Base-by-base conservation (phyloP, 805 yeast genomes). In the Tetrapisispora taiwanensis region DNA sequence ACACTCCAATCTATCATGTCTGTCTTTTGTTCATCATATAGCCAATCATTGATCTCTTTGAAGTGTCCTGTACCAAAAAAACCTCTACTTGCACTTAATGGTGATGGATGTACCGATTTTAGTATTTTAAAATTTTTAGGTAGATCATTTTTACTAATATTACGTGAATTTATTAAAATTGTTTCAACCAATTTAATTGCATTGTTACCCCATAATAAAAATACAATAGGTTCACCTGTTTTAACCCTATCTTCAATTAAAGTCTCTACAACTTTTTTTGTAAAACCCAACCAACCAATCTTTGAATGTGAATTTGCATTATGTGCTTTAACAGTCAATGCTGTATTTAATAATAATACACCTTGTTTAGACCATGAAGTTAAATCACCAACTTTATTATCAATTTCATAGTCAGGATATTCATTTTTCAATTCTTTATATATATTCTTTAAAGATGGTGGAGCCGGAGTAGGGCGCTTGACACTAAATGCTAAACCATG, bases 401-500 rank as follows among this genome's bases (percentile, higher is more conserved):
- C 72, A 7, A 74, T 64, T 39, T 63, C 67, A 56, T 85, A 89
- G 12, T 78, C 78, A 0, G 94, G 84, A 53, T 80, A 90, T 51
- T 82, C 84, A 49, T 80, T 78, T 42, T 70, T 65, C 13, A 92
- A 64, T 17, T 86, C 80, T 56, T 87, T 90, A 69, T 81, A 92
- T 45, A 92, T 92, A 59, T 92, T 92, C 40, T 76, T 70, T 46
- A 92, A 68, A 1, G 96, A 87, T 1, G 94, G 92, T 0, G 98
- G 97, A 1, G 92, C 83, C 1, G 78, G 77, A 0, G 87, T 80
- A 1, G 95, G 95, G 28, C 84, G 82, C 45, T 78, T 72, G 1
- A 92, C 97, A 18, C 94, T 84, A 54, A 92, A 92, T 3, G 98
- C 97, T 26, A 92, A 67, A 0, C 98, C 98, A 58, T 92, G 98